Conservation (phyloP, 2,329 filamentous ascomycete species). For the Scytalidium lignicola region DNA sequence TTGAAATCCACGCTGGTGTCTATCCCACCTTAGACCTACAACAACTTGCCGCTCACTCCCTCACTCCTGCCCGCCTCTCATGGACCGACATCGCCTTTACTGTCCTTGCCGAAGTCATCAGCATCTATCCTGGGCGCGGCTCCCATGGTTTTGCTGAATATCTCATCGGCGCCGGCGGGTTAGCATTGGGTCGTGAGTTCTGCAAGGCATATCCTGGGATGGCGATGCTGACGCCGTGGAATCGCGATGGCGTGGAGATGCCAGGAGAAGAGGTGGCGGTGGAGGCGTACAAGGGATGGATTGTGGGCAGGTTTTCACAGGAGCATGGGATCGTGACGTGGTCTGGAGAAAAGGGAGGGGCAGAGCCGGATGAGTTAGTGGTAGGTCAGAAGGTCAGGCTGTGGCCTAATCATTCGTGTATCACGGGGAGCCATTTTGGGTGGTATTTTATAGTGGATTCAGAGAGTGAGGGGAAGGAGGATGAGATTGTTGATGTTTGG, state of each 20-base stretch:
- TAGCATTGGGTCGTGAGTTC: constrained; percentile 66
- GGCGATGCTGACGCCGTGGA: constrained; percentile 60
- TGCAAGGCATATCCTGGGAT: constrained; percentile 64
- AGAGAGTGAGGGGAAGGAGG: constrained; percentile 41
- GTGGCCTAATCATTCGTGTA: constrained; percentile 75
- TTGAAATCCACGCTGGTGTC: constrained; percentile 69
- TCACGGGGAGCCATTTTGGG: constrained; percentile 61
- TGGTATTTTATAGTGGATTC: constrained; percentile 70
- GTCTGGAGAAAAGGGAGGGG: constrained; percentile 38
- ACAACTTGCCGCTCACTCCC: constrained; percentile 64
- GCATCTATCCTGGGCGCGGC: constrained; percentile 56
- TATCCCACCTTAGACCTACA: constrained; percentile 72
- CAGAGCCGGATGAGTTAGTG: constrained; percentile 30
- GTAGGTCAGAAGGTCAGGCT: constrained; percentile 56
- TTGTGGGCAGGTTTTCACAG: constrained; percentile 65
- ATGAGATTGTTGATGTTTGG: constrained; percentile 62
- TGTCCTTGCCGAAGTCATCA: constrained; percentile 63
- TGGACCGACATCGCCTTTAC: constrained; percentile 42
- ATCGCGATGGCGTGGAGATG: not conserved
- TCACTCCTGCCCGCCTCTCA: constrained; percentile 20
- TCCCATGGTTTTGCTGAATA: constrained; percentile 45
- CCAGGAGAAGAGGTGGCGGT: not conserved
- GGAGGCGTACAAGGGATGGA: constrained; percentile 46
- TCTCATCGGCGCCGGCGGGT: constrained; percentile 60
- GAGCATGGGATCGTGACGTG: constrained; percentile 69